phyloP scores from a whole-genome alignment of 805 yeast genomes.

The Cyberlindnera maritima region DNA sequence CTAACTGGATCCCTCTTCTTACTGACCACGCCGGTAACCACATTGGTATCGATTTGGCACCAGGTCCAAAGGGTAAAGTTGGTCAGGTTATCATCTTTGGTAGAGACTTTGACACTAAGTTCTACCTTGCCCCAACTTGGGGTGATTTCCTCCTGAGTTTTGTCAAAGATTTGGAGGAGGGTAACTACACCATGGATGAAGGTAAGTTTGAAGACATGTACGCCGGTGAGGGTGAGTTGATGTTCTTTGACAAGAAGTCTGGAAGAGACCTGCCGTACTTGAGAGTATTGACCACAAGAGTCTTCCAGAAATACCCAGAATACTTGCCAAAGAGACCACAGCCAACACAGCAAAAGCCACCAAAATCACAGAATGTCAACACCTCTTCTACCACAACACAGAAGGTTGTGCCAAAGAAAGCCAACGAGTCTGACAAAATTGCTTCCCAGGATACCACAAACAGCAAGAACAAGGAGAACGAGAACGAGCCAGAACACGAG shows the following conservation, averaged over 20 bases:
- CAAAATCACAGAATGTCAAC: background rate
- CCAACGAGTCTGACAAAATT: constrained; percentile 12
- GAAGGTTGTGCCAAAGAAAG: constrained; percentile 5
- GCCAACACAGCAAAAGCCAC: constrained; percentile 6
- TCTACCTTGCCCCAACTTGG: constrained; percentile 82
- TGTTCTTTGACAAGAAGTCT: constrained; percentile 58
- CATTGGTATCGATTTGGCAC: constrained; percentile 84
- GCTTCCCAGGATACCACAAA: constrained; percentile 23
- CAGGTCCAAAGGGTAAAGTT: constrained; percentile 73
- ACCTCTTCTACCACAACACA: background rate
- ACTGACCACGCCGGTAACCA: constrained; percentile 91
- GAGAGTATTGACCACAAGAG: constrained; percentile 37
- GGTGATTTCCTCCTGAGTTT: constrained; percentile 81
- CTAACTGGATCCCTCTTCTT: constrained; percentile 87
- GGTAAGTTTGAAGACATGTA: constrained; percentile 66
- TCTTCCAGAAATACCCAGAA: constrained; percentile 20
- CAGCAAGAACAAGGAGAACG: constrained; percentile 15
- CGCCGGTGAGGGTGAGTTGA: constrained; percentile 72
- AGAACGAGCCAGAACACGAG: constrained; percentile 12
- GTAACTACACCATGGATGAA: constrained; percentile 67
- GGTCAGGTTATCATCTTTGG: constrained; percentile 95
- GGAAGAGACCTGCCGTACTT: constrained; percentile 44
- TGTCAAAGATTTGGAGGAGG: constrained; percentile 84
- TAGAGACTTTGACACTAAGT: constrained; percentile 89
- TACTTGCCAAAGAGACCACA: constrained; percentile 17